These are phyloP conservation scores for Fraxinus cuspidata DNA, from an alignment of 257 asterid species.

Conservation along the genomic window DNA sequence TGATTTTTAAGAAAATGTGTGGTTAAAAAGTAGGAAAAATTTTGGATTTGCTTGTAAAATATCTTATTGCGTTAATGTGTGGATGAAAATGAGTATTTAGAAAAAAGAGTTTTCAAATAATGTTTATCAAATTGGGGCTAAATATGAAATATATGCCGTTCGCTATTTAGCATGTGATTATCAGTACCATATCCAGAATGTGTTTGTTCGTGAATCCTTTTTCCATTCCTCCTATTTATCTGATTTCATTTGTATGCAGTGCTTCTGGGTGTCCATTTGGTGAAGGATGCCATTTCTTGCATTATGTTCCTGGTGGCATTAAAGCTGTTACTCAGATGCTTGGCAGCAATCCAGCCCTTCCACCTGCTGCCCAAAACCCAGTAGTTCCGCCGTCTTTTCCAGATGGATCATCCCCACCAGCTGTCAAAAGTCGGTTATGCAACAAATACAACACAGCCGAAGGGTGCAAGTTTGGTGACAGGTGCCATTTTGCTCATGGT, in stretches of 20 bases:
- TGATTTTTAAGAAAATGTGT: no score
- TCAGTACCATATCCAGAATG: background rate
- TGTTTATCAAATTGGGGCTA: no score
- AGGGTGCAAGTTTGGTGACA: constrained; percentile 62
- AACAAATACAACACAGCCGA: constrained; percentile 52
- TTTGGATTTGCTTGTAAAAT: no score
- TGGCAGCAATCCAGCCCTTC: constrained; percentile 33
- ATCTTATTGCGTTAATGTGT: no score
- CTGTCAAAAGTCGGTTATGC: constrained; percentile 28
- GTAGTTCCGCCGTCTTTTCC: background rate
- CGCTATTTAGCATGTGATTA: background rate
- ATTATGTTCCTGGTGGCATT: constrained; percentile 46
- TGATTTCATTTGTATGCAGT: constrained; percentile 33
- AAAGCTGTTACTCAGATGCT: constrained; percentile 20
- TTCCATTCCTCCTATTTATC: background rate
- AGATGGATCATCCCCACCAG: background rate
- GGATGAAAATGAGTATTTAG: no score
- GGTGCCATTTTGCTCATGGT: constrained; percentile 53
- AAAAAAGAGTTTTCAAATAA: no score
- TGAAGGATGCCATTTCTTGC: constrained; percentile 55
- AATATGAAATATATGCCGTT: background rate
- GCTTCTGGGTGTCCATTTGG: constrained; percentile 58
- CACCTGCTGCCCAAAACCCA: background rate
- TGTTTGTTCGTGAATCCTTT: background rate
- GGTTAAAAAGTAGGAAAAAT: no score